These are phyloP conservation scores for Chlorella sp. DNA, from an alignment of 139 green algal species.

Conservation along the genomic window DNA sequence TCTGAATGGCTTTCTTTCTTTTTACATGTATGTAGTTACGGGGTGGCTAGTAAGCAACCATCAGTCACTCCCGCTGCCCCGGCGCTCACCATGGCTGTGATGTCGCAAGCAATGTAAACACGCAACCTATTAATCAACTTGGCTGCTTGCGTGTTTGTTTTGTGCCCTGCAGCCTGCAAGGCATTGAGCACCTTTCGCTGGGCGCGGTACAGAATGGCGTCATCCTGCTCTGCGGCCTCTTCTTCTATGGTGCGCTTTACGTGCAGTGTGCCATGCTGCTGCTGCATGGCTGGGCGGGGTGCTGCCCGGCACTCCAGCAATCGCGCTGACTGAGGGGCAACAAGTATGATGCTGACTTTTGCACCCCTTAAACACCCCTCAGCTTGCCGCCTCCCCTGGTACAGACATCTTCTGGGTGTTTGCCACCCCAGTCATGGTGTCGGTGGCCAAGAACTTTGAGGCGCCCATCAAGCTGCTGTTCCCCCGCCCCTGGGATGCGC, in stretches of 20 bases:
- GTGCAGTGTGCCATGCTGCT: not conserved
- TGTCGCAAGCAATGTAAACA: not conserved
- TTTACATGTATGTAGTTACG: too few species aligned
- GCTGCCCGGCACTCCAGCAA: too few species aligned
- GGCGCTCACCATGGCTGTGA: too few species aligned
- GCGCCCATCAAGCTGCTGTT: slow-evolving; percentile 99
- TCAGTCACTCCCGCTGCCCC: too few species aligned
- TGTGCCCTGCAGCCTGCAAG: slow-evolving; percentile 71
- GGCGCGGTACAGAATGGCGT: slow-evolving; percentile 72
- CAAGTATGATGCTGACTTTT: not conserved
- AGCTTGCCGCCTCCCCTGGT: slow-evolving; percentile 86
- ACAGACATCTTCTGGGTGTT: slow-evolving; percentile 99
- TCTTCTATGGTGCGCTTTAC: slow-evolving; percentile 68
- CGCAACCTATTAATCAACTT: too few species aligned
- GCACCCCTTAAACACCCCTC: not conserved
- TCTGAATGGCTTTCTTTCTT: too few species aligned
- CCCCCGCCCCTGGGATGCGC: slow-evolving; percentile 48
- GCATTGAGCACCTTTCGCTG: slow-evolving; percentile 96
- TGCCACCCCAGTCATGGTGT: slow-evolving; percentile 88
- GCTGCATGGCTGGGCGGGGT: not conserved
- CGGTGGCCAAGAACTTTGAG: slow-evolving; percentile 97
- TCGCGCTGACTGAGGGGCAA: too few species aligned
- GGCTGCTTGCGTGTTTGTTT: not conserved
- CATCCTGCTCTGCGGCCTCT: slow-evolving; percentile 94
- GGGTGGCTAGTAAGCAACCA: too few species aligned